Conservation (phyloP, 1,139 yeast species). For the Pichia sp. region DNA sequence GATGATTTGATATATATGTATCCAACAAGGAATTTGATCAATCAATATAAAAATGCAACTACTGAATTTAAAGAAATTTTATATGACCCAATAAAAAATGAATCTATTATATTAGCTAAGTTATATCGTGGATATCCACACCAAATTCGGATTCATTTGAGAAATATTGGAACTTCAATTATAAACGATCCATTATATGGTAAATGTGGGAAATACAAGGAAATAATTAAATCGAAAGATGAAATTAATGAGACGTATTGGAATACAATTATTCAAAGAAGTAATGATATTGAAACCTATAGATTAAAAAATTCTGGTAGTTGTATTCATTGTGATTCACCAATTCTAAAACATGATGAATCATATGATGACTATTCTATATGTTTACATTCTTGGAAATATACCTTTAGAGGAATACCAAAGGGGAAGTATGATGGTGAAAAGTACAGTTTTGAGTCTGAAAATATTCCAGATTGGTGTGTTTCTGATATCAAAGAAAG, state of each 20-base stretch:
- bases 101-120: conserved; percentile 50
- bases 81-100: conserved; percentile 31
- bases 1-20: conserved; percentile 19
- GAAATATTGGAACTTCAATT: conserved; percentile 60
- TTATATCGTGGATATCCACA: conserved; percentile 72
- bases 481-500: background rate
- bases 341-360: conserved; percentile 15
- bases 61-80: conserved; percentile 34
- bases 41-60: conserved; percentile 26
- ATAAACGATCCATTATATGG: conserved; percentile 56
- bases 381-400: conserved; percentile 50
- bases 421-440: conserved; percentile 19
- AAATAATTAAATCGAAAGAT: conserved; percentile 2
- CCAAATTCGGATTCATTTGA: conserved; percentile 67
- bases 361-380: conserved; percentile 37
- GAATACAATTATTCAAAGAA: conserved; percentile 11
- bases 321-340: conserved; percentile 42
- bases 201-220: conserved; percentile 10
- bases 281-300: conserved; percentile 3
- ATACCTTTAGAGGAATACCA: conserved; percentile 22
- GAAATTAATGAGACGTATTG: conserved; percentile 12
- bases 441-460: background rate
- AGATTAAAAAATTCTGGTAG: conserved; percentile 10
- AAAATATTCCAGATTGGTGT: background rate
- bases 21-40: conserved; percentile 22